Percentiles rank a stretch among this genome's conserved stretches.
phyloP scores from a whole-genome alignment of 73 alveolate species.

The Paramecium sonneborni region DNA sequence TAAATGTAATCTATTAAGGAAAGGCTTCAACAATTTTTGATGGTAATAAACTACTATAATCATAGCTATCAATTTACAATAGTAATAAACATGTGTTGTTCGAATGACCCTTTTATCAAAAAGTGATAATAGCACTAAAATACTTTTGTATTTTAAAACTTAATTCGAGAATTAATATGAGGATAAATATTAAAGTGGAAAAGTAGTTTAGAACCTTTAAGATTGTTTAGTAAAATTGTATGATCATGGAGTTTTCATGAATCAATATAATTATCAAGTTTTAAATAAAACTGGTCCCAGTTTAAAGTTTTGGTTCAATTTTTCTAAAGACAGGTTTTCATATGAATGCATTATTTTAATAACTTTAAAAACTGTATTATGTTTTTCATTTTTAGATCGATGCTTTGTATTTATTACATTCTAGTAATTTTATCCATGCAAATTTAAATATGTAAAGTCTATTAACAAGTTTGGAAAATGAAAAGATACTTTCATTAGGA shows the following conservation, averaged over 20 bases:
- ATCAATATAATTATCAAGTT: neutral
- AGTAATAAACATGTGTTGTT: neutral
- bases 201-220: neutral
- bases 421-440: neutral
- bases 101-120: neutral
- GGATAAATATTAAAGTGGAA: slow-evolving; percentile 8
- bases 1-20: slow-evolving; percentile 19
- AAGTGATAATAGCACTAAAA: slow-evolving; percentile 1
- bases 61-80: neutral
- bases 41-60: neutral
- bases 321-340: neutral
- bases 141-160: neutral
- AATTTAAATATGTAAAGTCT: neutral
- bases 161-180: neutral
- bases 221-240: neutral
- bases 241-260: slow-evolving; percentile 1
- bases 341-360: neutral
- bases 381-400: neutral
- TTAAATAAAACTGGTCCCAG: neutral
- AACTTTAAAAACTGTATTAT: neutral
- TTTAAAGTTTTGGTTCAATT: neutral
- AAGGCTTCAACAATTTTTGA: neutral
- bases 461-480: neutral
- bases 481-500: neutral
- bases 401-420: neutral